Base-by-base conservation (phyloP, 345 rosid species). In the Citrus trifoliata region DNA sequence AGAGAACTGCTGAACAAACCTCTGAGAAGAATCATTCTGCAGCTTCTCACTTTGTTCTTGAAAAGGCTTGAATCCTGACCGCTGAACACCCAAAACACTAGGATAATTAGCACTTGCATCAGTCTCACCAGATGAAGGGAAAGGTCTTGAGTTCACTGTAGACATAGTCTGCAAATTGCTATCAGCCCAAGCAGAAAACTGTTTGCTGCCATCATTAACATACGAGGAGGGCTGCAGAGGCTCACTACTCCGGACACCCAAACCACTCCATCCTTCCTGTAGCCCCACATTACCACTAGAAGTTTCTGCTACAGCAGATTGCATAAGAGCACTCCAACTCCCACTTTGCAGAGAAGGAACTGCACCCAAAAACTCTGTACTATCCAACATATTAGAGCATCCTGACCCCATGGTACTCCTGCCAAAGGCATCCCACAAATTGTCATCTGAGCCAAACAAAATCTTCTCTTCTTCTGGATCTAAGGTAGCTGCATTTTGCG, bases 311-410 rank as follows among this genome's bases (percentile, higher is more conserved):
- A 96, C 92, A 80, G 98, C 99, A 80, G 99, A 94, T 79, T 90
- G 98, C 99, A 96, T 96, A 76, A 96, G 99, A 74, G 99, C 98
- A 88, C 99, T 94, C 99, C 98, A 96, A 78, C 97, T 90, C 82
- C 99, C 99, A 87, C 95, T 91, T 77, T 91, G 97, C 80, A 92
- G 28, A 37, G 97, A 93, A 77, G 97, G 88, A 80, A 87, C 80
- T 74, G 91, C 80, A 81, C 91, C 86, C 30, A 71, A 71, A 70
- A 68, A 27, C 71, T 90, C 97, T 12, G 88, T 48, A 76, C 74
- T 78, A 79, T 85, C 93, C 55, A 87, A 66, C 66, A 83, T 74
- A 71, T 78, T 83, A 63, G 83, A 83, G 76, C 92, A 87, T 77
- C 88, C 83, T 59, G 92, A 69, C 71, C 81, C 88, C 82, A 82